Evolutionary conservation across 2,329 filamentous ascomycete species (phyloP), one percentile per base, ranked within the genome.

Genomic region (Pestalotiopsis sp.): DNA sequence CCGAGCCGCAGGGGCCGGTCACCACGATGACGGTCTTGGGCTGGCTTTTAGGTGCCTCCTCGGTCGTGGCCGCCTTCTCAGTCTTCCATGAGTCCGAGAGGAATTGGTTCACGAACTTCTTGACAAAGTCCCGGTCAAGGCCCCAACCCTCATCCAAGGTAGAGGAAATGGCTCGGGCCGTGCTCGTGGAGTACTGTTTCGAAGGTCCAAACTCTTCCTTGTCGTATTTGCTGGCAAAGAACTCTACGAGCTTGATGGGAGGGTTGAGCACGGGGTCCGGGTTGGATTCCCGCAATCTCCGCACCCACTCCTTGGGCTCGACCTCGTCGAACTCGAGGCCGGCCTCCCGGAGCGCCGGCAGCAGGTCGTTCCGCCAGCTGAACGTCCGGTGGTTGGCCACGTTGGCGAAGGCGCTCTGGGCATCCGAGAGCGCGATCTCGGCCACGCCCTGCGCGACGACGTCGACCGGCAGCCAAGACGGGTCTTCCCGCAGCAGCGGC

Each of bases 181-280:
- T 76, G 1, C 76, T 83, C 67, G 82, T 84, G 2, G 75, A 70
- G 69, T 83, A 85, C 2, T 70, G 49, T 74, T 85, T 85, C 68
- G 78, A 78, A 45, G 82, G 77, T 4, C 81, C 78, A 69, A 85
- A 85, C 63, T 86, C 83, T 3, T 80, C 78, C 52, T 83, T 87
- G 74, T 68, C 75, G 49, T 85, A 86, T 70, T 85, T 85, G n/a
- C 71, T 73, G 1, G 79, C 77, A 69, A 87, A 88, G 77, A 86
- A 89, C 57, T 86, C 85, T 1, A 87, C 69, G 1, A 88, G 78
- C 74, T 87, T 88, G 70, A 87, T 80, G 0, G 84, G 81, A 12
- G 86, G 86, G 70, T 89, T 89, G 17, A 71, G 75, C 4, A 78
- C 70, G 0, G 84, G 81, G 64, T 87, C 82, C 0, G 79, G 77